Conservation (phyloP, 495 filamentous ascomycete genomes). For the Tuber aestivum region DNA sequence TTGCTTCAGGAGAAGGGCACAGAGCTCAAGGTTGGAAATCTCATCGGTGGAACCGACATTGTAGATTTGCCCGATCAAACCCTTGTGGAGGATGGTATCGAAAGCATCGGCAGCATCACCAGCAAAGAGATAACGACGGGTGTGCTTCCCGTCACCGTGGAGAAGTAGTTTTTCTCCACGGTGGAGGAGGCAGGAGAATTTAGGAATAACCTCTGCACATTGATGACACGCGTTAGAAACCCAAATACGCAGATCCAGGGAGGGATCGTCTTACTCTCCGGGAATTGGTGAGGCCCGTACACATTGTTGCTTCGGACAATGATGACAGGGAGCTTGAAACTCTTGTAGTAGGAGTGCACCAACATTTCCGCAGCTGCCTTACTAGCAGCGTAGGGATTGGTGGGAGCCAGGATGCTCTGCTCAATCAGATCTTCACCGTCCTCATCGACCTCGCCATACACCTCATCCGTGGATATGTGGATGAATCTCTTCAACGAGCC, state of each 20-base stretch:
- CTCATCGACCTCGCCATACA: slow-evolving; percentile 65
- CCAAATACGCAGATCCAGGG: background rate
- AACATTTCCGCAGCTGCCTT: slow-evolving; percentile 79
- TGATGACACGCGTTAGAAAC: slow-evolving; percentile 21
- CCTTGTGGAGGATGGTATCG: slow-evolving; percentile 69
- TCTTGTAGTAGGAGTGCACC: slow-evolving; percentile 67
- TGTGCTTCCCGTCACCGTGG: slow-evolving; percentile 63
- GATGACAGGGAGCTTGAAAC: slow-evolving; percentile 63
- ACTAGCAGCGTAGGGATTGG: slow-evolving; percentile 70
- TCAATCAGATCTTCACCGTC: slow-evolving; percentile 59
- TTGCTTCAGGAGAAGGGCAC: slow-evolving; percentile 52
- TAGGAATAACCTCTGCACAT: slow-evolving; percentile 64
- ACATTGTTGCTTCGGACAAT: slow-evolving; percentile 73
- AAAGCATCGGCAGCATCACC: slow-evolving; percentile 70
- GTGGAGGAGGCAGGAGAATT: slow-evolving; percentile 61
- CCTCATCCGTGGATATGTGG: slow-evolving; percentile 71
- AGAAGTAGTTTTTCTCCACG: slow-evolving; percentile 55
- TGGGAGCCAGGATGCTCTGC: slow-evolving; percentile 56
- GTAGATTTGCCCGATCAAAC: slow-evolving; percentile 61
- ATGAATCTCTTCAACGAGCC: slow-evolving; percentile 58
- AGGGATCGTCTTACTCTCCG: slow-evolving; percentile 56
- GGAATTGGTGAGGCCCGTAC: slow-evolving; percentile 72
- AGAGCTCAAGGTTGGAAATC: slow-evolving; percentile 58
- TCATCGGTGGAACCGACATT: slow-evolving; percentile 66
- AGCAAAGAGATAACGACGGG: slow-evolving; percentile 63